Evolutionary conservation across 805 yeast species (phyloP).

Genomic region (Myxozyma lipomycoides): DNA sequence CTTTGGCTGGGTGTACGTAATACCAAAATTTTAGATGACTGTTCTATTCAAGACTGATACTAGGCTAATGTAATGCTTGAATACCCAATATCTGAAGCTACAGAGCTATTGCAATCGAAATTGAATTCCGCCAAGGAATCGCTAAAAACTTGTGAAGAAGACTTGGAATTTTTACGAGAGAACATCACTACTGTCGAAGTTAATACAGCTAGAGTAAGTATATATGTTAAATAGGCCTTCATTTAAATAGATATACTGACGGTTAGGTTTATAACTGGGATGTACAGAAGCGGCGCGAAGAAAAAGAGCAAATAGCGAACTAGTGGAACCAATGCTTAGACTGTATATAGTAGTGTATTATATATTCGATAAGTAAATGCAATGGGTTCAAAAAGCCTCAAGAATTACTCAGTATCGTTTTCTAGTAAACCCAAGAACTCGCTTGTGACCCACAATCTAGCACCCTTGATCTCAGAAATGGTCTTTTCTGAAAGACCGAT

Average conservation of each 20-base stretch:
- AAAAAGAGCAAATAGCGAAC: constrained; percentile 12
- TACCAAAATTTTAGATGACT: background rate
- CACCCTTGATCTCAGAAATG: constrained; percentile 38
- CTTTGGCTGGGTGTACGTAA: constrained; percentile 76
- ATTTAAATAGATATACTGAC: background rate
- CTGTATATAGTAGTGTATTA: no score
- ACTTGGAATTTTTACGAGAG: constrained; percentile 75
- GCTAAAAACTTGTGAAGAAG: constrained; percentile 66
- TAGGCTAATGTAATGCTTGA: constrained; percentile 92
- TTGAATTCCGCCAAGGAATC: constrained; percentile 59
- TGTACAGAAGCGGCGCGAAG: constrained; percentile 35
- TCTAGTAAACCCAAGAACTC: constrained; percentile 45
- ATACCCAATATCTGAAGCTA: constrained; percentile 86
- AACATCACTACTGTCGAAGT: constrained; percentile 98
- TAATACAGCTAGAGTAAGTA: constrained; percentile 70
- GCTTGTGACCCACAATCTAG: constrained; percentile 43
- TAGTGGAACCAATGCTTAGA: no score
- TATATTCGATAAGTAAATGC: no score
- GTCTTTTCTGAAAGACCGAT: constrained; percentile 40
- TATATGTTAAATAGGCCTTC: background rate
- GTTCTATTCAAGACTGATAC: background rate
- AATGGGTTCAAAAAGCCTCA: background rate
- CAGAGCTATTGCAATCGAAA: constrained; percentile 59
- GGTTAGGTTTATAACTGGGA: constrained; percentile 38
- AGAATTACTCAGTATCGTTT: constrained; percentile 39